Evolutionary conservation across 495 filamentous ascomycete genomes (phyloP), one percentile per base, ranked within the genome.

Genomic region (Lasiosphaeria miniovina): DNA sequence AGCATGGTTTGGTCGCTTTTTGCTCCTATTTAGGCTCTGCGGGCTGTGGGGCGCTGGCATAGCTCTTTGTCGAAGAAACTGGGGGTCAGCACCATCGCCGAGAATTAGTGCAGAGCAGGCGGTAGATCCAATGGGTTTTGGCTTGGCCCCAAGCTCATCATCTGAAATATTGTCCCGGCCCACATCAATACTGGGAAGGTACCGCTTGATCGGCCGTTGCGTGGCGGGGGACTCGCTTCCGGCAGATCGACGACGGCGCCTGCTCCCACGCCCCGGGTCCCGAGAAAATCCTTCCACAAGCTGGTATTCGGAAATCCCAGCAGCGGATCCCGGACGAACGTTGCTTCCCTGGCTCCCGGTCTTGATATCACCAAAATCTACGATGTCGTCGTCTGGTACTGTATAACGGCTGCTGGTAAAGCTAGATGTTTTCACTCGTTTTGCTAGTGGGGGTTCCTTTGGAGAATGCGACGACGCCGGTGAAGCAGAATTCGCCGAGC

Each of bases 301-400:
- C 46, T 65, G 66, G 52, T 49, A 73, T 60, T 74, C 71, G 9
- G 36, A 1, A 17, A 74, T 11, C 1, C 57, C 51, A 8, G 24
- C 24, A 24, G 51, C 46, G 4, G 48, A 53, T 9, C 10, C 49
- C 12, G 52, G 57, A 31, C 61, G 65, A 40, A 60, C 24, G 24
- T 60, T n/a, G 57, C 57, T 65, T 14, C 55, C 10, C 43, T 64
- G 63, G 35, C 67, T 69, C 6, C 60, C 58, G n/a, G 12, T 9
- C 43, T 57, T 55, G 17, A 65, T 67, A 46, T 60, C 56, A 5
- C 64, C 64, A 51, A 61, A 64, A 6, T 75, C 71, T 31, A 62
- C 61, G 8, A 62, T 55, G 6, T 59, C 49, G n/a, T 62, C 60
- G 6, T 50, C 45, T 14, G 43, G 7, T 11, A 33, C 11, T 8